Conservation (phyloP, 2,329 filamentous ascomycete species). For the Colletotrichum sp. region DNA sequence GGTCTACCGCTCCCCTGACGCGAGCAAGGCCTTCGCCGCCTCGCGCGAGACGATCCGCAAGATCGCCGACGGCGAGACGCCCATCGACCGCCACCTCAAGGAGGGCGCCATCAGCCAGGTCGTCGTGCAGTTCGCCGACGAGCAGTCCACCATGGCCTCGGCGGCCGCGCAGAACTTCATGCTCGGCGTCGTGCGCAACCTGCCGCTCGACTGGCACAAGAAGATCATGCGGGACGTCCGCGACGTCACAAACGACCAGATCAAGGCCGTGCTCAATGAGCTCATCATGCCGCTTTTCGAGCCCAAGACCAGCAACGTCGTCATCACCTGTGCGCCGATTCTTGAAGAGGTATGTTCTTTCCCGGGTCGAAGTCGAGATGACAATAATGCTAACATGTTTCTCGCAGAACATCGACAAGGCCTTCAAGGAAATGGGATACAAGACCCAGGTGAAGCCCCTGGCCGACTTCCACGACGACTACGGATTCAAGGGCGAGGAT, state of each 20-base stretch:
- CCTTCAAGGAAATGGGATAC: constrained; percentile 79
- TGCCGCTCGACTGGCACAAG: constrained; percentile 80
- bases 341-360: constrained; percentile 76
- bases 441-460: constrained; percentile 76
- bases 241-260: constrained; percentile 76
- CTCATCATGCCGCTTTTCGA: constrained; percentile 82
- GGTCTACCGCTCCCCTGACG: constrained; percentile 89
- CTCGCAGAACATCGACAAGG: constrained; percentile 72
- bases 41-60: constrained; percentile 76
- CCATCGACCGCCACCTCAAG: constrained; percentile 81
- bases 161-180: constrained; percentile 87
- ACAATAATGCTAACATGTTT: background rate
- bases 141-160: constrained; percentile 82
- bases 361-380: background rate
- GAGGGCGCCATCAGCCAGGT: constrained; percentile 92
- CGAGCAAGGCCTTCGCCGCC: constrained; percentile 82
- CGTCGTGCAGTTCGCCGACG: constrained; percentile 84
- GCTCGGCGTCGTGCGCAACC: constrained; percentile 76
- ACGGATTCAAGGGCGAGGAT: constrained; percentile 73
- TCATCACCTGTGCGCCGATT: constrained; percentile 85
- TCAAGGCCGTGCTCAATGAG: constrained; percentile 75
- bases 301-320: constrained; percentile 80
- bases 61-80: constrained; percentile 72
- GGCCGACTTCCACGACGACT: constrained; percentile 86
- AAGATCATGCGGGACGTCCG: constrained; percentile 79